These are phyloP conservation scores for Jaltomata sinuosa DNA, from an alignment of 257 asterid species.

Conservation along the genomic window DNA sequence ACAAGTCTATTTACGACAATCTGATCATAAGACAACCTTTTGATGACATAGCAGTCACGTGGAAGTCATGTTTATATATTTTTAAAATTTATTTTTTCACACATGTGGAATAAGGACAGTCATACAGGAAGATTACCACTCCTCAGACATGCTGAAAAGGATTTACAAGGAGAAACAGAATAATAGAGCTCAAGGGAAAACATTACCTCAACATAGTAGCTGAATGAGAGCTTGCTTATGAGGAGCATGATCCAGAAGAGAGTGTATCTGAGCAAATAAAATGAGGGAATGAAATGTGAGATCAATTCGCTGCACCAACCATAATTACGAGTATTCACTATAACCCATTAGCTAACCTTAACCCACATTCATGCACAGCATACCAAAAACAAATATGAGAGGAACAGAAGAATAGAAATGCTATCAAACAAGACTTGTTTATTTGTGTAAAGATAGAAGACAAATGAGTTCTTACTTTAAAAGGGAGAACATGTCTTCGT, in stretches of 20 bases:
- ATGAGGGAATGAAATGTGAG: neutral
- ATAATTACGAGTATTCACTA: neutral
- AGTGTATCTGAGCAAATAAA: slow-evolving; percentile 54
- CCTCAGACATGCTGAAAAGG: neutral
- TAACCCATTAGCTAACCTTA: neutral
- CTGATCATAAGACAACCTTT: neutral
- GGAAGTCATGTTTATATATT: neutral
- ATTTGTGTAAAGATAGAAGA: neutral
- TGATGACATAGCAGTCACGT: neutral
- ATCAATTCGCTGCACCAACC: neutral
- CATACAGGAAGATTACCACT: neutral
- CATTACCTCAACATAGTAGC: slow-evolving; percentile 95
- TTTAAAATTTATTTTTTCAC: neutral
- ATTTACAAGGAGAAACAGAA: neutral
- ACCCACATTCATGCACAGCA: neutral
- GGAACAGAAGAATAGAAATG: neutral
- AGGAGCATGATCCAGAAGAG: slow-evolving; percentile 87
- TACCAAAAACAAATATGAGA: neutral
- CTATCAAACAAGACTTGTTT: neutral
- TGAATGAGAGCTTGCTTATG: slow-evolving; percentile 92
- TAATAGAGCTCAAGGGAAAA: neutral
- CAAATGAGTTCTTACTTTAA: slow-evolving; percentile 56
- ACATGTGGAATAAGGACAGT: neutral
- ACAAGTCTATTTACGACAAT: neutral
- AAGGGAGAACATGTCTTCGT: slow-evolving; percentile 84